Evolutionary conservation across 306 rosid genomes (phyloP).

Genomic region (Cyclanthera cordifolia): DNA sequence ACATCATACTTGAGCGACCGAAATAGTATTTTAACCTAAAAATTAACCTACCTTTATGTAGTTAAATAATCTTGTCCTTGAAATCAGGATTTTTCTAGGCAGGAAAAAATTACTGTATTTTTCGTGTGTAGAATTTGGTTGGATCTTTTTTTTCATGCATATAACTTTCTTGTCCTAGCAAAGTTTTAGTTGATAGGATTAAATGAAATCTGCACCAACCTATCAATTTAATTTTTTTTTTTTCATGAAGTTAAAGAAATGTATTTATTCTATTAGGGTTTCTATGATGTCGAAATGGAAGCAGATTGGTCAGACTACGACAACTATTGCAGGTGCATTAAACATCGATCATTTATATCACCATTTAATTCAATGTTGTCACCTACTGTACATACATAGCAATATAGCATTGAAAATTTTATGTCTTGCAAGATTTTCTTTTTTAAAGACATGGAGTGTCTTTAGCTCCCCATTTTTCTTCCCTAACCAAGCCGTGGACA

Average conservation of each 20-base stretch:
- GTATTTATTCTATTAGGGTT: slow-evolving; percentile 30
- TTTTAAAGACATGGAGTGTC: background rate
- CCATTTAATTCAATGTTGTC: background rate
- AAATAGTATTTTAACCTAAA: too few relatives aligned
- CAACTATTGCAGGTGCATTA: slow-evolving; percentile 57
- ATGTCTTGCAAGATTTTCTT: background rate
- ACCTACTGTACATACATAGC: background rate
- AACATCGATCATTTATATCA: slow-evolving; percentile 9
- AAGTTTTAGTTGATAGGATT: too few relatives aligned
- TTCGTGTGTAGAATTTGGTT: too few relatives aligned
- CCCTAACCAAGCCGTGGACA: background rate
- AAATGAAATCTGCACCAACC: too few relatives aligned
- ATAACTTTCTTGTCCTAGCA: too few relatives aligned
- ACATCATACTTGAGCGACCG: too few relatives aligned
- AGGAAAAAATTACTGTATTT: too few relatives aligned
- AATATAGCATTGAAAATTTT: background rate
- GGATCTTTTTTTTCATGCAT: too few relatives aligned
- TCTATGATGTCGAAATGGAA: slow-evolving; percentile 43
- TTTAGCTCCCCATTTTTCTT: background rate
- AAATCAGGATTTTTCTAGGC: too few relatives aligned
- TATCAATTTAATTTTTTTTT: too few relatives aligned
- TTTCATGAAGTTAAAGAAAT: slow-evolving; percentile 5
- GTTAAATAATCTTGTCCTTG: too few relatives aligned
- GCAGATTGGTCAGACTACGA: slow-evolving; percentile 59
- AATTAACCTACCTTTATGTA: too few relatives aligned